These are phyloP conservation scores for Cladosporium halotolerans DNA, from an alignment of 2,329 filamentous ascomycete genomes.

Conservation along the genomic window DNA sequence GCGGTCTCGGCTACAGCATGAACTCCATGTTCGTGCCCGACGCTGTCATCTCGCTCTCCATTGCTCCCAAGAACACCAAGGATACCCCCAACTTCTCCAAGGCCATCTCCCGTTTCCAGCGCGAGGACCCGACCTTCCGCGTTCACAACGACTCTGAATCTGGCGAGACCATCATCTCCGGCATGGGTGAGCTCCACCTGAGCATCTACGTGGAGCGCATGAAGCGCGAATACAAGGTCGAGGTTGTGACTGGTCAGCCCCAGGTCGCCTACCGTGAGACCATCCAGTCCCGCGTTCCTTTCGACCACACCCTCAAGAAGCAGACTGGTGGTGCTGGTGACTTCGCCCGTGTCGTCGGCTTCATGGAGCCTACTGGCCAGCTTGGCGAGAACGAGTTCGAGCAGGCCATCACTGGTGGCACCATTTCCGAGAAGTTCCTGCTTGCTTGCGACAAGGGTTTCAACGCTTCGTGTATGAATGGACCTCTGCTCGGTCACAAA, in stretches of 20 bases:
- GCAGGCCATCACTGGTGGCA: slow-evolving; percentile 78
- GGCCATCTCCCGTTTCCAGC: slow-evolving; percentile 97
- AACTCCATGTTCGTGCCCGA: slow-evolving; percentile 97
- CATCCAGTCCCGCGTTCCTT: slow-evolving; percentile 70
- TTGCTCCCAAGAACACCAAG: slow-evolving; percentile 89
- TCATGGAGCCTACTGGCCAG: slow-evolving; percentile 74
- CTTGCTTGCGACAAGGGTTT: slow-evolving; percentile 95
- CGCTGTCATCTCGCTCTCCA: slow-evolving; percentile 94
- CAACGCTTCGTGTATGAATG: slow-evolving; percentile 71
- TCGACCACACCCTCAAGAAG: slow-evolving; percentile 91
- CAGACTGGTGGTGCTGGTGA: slow-evolving; percentile 94
- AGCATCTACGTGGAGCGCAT: slow-evolving; percentile 98
- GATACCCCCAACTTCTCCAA: slow-evolving; percentile 94
- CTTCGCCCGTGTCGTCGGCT: slow-evolving; percentile 87
- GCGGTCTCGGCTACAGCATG: slow-evolving; percentile 87
- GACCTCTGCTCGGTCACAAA: slow-evolving; percentile 85
- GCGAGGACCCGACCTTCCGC: slow-evolving; percentile 95
- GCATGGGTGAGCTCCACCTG: slow-evolving; percentile 95
- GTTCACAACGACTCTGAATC: slow-evolving; percentile 88
- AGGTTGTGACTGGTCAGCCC: slow-evolving; percentile 90
- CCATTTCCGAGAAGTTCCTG: slow-evolving; percentile 92
- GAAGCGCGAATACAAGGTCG: slow-evolving; percentile 91
- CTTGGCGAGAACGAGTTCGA: slow-evolving; percentile 76
- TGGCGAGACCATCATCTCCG: slow-evolving; percentile 94
- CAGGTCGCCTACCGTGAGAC: slow-evolving; percentile 97